Evolutionary conservation across 2,329 filamentous ascomycete genomes (phyloP).

Genomic region (Aschersonia sp.): DNA sequence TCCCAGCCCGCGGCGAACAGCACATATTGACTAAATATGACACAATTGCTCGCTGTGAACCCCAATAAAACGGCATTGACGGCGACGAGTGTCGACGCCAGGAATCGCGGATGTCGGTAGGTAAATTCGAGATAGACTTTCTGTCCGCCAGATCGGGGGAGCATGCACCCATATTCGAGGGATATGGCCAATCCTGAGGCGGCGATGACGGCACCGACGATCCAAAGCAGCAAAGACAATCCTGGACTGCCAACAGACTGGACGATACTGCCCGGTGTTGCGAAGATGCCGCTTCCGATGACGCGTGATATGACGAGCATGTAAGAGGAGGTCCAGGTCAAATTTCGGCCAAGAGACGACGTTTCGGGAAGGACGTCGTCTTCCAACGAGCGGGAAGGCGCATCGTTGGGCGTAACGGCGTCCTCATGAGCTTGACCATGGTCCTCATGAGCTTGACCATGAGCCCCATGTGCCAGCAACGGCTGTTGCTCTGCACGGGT

Average conservation of each 20-base stretch:
- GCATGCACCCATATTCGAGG: conserved; percentile 56
- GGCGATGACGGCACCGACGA: conserved; percentile 45
- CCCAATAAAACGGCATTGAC: conserved; percentile 49
- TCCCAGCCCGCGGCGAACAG: conserved; percentile 31
- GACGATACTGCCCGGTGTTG: conserved; percentile 54
- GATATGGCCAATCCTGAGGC: conserved; percentile 46
- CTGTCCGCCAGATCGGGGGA: conserved; percentile 52
- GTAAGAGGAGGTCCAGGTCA: conserved; percentile 49
- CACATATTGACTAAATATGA: conserved; percentile 53
- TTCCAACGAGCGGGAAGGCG: conserved; percentile 23
- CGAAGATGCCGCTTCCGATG: conserved; percentile 58
- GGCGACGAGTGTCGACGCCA: conserved; percentile 49
- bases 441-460: not conserved
- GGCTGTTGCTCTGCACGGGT: conserved; percentile 1
- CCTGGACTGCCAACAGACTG: conserved; percentile 52
- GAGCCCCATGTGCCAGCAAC: not conserved
- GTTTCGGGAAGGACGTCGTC: conserved; percentile 46
- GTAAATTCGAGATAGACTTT: conserved; percentile 62
- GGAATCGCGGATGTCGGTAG: conserved; percentile 46
- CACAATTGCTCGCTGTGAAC: conserved; percentile 56
- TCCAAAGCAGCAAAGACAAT: conserved; percentile 46
- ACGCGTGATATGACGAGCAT: conserved; percentile 55
- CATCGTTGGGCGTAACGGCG: not conserved
- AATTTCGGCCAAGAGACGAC: conserved; percentile 39
- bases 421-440: not conserved